phyloP scores from a whole-genome alignment of 192 early-diverging fungal genomes.

The Entomortierella lignicola region DNA sequence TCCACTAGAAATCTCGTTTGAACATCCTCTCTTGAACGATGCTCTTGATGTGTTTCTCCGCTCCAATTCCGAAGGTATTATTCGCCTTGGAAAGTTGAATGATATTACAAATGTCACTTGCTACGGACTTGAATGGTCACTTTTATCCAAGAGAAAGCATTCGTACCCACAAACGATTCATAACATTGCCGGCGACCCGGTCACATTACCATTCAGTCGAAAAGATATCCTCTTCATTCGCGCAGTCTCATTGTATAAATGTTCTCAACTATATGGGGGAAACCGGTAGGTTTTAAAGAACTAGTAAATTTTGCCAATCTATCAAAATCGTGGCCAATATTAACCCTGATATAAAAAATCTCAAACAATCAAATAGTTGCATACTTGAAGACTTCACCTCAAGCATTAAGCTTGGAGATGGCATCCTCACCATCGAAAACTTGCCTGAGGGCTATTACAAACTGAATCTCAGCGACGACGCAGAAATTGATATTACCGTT shows the following conservation, averaged over 20 bases:
- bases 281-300: not conserved
- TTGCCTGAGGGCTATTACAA: conserved; percentile 35
- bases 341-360: conserved; percentile 2
- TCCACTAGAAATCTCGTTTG: conserved; percentile 31
- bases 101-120: conserved; percentile 15
- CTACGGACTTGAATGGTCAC: not conserved
- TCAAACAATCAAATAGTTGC: no score
- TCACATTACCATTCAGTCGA: conserved; percentile 20
- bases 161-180: conserved; percentile 20
- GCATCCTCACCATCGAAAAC: conserved; percentile 10
- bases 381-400: conserved; percentile 16
- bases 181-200: conserved; percentile 12
- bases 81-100: conserved; percentile 41
- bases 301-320: no score
- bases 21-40: conserved; percentile 14
- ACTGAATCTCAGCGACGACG: conserved; percentile 1
- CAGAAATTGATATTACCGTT: conserved; percentile 5
- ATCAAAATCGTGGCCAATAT: not conserved
- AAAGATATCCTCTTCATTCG: conserved; percentile 5
- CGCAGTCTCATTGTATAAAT: conserved; percentile 18
- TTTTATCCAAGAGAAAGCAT: not conserved
- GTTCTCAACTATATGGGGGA: not conserved
- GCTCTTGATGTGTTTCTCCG: conserved; percentile 21
- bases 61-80: conserved; percentile 52
- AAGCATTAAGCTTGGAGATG: conserved; percentile 14